Base-by-base conservation (phyloP, 2,329 filamentous ascomycete species). In the Microdochium trichocladiopsis region DNA sequence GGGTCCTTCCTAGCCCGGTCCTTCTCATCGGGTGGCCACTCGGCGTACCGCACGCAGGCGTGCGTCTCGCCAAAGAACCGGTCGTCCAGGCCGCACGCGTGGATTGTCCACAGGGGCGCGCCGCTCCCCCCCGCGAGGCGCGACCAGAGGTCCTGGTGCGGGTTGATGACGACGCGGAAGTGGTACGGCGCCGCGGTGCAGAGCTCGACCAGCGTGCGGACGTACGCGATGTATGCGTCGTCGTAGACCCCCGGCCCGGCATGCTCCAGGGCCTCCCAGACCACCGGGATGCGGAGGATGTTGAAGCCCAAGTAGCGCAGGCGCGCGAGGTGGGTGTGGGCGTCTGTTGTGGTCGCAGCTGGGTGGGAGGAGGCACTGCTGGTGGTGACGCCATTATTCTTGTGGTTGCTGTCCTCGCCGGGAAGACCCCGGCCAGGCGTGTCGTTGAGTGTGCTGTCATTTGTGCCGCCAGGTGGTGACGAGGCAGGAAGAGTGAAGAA, bases 121-220 rank as follows among this genome's bases (percentile, higher is more conserved):
- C 60, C 60, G 36, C 55, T 59, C 22, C 60, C 60, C 18, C 60
- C 60, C 1, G 55, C 51, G 47, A 58, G 52, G 18, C 60, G 55
- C 25, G 60, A 62, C 60, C 60, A 62, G 37, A 61, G 51, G 47
- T 60, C 57, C 47, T 62, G 60, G 47, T 62, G 60, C 2, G 59
- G 60, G 50, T 61, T 61, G 54, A 61, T 55, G 43, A 61, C 50
- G 47, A 61, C 59, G 24, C 53, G 55, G 50, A 61, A 57, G 33
- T 55, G 56, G 21, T 57, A 50, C 18, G 41, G 41, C 41, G 41
- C 16, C 6, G 57, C 52, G 50, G 43, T 53, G 47, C 58, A 59
- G 4, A 58, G 49, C 25, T 54, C 36, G 49, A 60, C 56, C 1
- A 60, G 53, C 3, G 50, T 33, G 12, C 43, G 45, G 9, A 57